Conservation (phyloP, 331 rosid genomes). For the Malus hybrid region DNA sequence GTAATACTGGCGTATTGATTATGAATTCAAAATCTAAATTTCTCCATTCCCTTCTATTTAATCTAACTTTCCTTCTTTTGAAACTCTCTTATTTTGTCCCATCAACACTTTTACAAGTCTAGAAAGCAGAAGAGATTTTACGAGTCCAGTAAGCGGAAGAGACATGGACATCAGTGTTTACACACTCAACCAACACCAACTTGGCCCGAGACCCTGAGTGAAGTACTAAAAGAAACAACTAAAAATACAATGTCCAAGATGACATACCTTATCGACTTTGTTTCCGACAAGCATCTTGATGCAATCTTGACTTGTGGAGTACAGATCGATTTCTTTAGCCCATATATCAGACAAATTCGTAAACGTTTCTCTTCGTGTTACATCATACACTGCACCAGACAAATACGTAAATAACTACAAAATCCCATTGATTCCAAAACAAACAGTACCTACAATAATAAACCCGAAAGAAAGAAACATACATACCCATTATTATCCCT, state of each 20-base stretch:
- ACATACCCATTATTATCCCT: constrained; percentile 80
- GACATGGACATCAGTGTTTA: neutral
- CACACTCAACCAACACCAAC: neutral
- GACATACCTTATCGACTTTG: constrained; percentile 36
- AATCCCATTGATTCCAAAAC: neutral
- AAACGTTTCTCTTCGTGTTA: constrained; percentile 38
- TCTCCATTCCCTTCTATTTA: neutral
- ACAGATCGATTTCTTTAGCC: constrained; percentile 52
- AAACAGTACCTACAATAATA: neutral
- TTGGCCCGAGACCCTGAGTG: neutral
- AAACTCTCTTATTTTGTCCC: neutral
- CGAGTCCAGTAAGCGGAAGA: neutral
- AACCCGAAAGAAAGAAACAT: neutral
- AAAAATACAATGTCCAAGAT: neutral
- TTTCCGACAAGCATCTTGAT: constrained; percentile 46
- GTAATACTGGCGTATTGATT: neutral
- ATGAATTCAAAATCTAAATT: neutral
- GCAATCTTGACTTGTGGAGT: constrained; percentile 35
- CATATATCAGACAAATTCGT: constrained; percentile 56
- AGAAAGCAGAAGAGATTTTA: neutral
- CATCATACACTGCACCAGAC: constrained; percentile 34
- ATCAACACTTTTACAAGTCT: neutral
- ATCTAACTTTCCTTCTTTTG: neutral
- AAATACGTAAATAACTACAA: neutral
- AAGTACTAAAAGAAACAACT: neutral